Base-by-base conservation (phyloP, 306 rosid genomes). In the Casuarina cunninghamiana region DNA sequence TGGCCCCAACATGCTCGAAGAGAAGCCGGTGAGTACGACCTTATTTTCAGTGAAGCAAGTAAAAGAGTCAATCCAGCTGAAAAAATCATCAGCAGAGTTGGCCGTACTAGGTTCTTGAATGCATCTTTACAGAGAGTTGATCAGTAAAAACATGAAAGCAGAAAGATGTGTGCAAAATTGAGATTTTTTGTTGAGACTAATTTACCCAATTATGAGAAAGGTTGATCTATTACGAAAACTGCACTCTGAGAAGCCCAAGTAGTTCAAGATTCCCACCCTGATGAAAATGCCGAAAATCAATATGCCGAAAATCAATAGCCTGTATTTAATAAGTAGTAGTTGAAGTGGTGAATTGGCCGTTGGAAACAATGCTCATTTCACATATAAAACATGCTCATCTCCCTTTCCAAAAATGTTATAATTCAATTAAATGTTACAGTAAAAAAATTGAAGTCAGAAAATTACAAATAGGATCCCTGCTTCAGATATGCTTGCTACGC, bases 1-100 rank as follows among this genome's bases (percentile, higher is more conserved):
- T 81, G 97, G 97, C 43, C 89, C 78, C 58, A 93, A 93, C 83
- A 87, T 61, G 84, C 97, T 93, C 44, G 91, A 90, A 84, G 97
- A 93, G 88, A 90, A 83, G 79, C 86, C 91, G 74, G 97, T 93
- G 80, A 81, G 89, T 69, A 65, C 44, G 0, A 16, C 2, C 45
- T 75, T 78, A 42, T 48, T 26, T 2, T 54, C 53, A 10, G 53
- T 72, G 58, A 55, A 73, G 13, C 68, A 26, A 63, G 62, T 46
- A 57, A 65, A 38, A 50, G 71, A 58, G 42, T 75, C 69, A 37
- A 19, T 13, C 12, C 17, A 39, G 44, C 41, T 37, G 51, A 41
- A 43, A 44, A 26, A 15, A 60, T 4, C 71, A 32, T 68, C 39
- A 63, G 39, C 13, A 61, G 16, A 37, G 69, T 44, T 37, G 44